Base-by-base conservation (phyloP, 768 basidiomycete genomes). In the Gyrodon lividus region DNA sequence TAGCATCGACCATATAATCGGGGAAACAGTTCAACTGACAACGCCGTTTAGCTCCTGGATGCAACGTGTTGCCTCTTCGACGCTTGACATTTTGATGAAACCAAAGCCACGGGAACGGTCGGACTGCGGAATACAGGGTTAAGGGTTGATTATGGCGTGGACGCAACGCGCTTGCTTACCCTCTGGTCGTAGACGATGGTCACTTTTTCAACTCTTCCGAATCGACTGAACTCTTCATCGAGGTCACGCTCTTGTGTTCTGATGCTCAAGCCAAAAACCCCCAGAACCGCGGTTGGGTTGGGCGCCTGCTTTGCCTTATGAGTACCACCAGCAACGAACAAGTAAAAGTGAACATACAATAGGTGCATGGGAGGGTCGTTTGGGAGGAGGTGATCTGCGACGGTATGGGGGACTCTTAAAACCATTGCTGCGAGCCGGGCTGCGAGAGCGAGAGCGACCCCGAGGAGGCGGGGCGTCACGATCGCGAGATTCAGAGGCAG, bases 251-350 rank as follows among this genome's bases (percentile, higher is more conserved):
- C 96, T 48, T 86, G 81, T 4, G 96, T 98, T 48, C 95, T 83
- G 50, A 99, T 96, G 61, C 92, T 95, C 37, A 98, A 74, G n/a
- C 96, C 96, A 59, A 98, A 99, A n/a, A 98, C 93, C 51, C 96
- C 96, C 55, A 99, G 78, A 28, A 96, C 93, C 54, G 79, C 86
- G 60, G 89, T 87, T 19, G 93, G 89, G 68, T 86, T 87, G 43
- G 92, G 91, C 59, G 87, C 88, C 89, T 92, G 80, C 76, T 77
- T 69, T 56, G 67, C 64, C 38, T 58, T 51, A 67, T 80, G 56
- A 79, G 73, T 50, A 68, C 51, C 56, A 50, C 46, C 59, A 37
- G 55, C 43, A 48, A 52, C 51, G 46, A 61, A 51, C 30, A 26
- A 19, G 44, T 16, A n/a, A 42, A 54, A 31, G 57, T 34, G 43